Percentiles rank a stretch among this genome's conserved stretches.
These are phyloP conservation scores for Plantago lanceolata DNA, from an alignment of 305 asterid genomes.

Conservation along the genomic window DNA sequence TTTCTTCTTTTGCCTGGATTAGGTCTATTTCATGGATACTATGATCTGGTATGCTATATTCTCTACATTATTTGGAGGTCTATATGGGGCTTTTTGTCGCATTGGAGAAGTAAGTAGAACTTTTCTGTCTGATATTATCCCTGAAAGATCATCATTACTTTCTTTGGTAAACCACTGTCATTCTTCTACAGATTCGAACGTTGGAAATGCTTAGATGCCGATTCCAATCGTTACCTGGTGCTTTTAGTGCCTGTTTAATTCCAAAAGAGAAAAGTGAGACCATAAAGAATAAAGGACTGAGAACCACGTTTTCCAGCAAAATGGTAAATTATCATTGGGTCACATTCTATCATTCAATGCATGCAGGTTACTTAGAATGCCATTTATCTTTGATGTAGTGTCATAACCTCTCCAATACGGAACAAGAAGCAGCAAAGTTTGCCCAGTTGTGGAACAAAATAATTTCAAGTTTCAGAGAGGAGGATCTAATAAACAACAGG, in stretches of 20 bases:
- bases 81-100: constrained; percentile 97
- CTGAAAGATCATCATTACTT: background rate
- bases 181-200: constrained; percentile 63
- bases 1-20: constrained; percentile 23
- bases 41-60: constrained; percentile 99
- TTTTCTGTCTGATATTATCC: constrained; percentile 19
- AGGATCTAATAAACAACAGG: constrained; percentile 94
- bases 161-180: background rate
- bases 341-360: constrained; percentile 18
- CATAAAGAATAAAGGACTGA: constrained; percentile 77
- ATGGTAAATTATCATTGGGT: constrained; percentile 37
- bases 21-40: constrained; percentile 98
- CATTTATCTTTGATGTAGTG: background rate
- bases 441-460: constrained; percentile 99
- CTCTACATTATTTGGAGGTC: constrained; percentile 91
- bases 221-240: constrained; percentile 84
- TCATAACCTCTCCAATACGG: constrained; percentile 78
- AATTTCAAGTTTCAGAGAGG: constrained; percentile 93
- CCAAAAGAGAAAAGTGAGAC: constrained; percentile 78
- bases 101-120: constrained; percentile 85
- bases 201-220: constrained; percentile 94
- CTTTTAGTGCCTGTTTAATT: constrained; percentile 80
- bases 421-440: constrained; percentile 92
- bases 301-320: constrained; percentile 82
- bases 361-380: background rate